phyloP scores from a whole-genome alignment of 805 yeast species.

The Starmerella floris region DNA sequence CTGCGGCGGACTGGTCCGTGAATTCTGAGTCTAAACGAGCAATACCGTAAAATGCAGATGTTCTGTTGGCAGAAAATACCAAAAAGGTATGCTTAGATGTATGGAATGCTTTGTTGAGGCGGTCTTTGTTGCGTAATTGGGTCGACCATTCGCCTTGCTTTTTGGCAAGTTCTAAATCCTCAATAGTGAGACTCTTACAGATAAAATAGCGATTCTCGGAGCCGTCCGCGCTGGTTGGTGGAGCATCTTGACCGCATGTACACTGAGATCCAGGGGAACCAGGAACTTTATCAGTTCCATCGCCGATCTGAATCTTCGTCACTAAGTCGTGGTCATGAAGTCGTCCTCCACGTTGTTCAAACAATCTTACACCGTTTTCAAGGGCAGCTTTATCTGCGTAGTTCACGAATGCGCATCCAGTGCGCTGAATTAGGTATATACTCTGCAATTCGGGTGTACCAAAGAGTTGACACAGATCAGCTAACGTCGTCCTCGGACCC shows the following conservation, averaged over 20 bases:
- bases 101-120: slow-evolving; percentile 29
- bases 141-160: slow-evolving; percentile 30
- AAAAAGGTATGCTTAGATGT: slow-evolving; percentile 28
- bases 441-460: slow-evolving; percentile 29
- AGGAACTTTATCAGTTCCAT: background rate
- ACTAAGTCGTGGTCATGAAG: slow-evolving; percentile 28
- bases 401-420: slow-evolving; percentile 34
- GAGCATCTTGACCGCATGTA: background rate
- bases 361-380: slow-evolving; percentile 23
- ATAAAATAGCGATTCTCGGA: slow-evolving; percentile 28
- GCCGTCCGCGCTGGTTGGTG: background rate
- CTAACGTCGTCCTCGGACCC: slow-evolving; percentile 27
- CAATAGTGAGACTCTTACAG: slow-evolving; percentile 31
- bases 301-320: slow-evolving; percentile 19
- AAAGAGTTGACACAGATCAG: slow-evolving; percentile 28
- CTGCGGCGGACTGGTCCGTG: slow-evolving; percentile 6
- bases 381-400: slow-evolving; percentile 26
- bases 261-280: background rate
- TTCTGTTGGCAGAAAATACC: slow-evolving; percentile 32
- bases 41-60: slow-evolving; percentile 31
- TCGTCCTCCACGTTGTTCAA: slow-evolving; percentile 23
- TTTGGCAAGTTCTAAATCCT: slow-evolving; percentile 29
- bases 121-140: slow-evolving; percentile 30
- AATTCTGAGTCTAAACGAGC: slow-evolving; percentile 30
- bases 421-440: slow-evolving; percentile 30